These are phyloP conservation scores for Pharus latifolius DNA, from an alignment of 176 grass and related monocot species.

Conservation along the genomic window DNA sequence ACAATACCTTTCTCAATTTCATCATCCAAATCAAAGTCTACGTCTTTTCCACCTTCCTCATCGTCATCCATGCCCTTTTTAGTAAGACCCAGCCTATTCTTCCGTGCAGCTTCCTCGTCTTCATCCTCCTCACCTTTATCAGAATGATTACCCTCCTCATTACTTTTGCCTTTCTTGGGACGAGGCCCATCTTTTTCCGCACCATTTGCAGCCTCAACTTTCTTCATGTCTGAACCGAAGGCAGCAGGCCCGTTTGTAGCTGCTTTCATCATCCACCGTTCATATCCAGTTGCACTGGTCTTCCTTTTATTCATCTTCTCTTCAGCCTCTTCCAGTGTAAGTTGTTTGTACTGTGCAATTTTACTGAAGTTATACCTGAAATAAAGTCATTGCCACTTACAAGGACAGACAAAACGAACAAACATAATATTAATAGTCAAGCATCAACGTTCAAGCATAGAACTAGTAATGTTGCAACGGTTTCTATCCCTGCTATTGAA, in stretches of 20 bases:
- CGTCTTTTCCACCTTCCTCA: slow-evolving; percentile 70
- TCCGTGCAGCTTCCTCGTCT: slow-evolving; percentile 61
- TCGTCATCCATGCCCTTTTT: slow-evolving; percentile 76
- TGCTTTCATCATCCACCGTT: slow-evolving; percentile 99
- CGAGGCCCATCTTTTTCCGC: slow-evolving; percentile 35
- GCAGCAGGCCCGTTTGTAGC: slow-evolving; percentile 82
- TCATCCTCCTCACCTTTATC: slow-evolving; percentile 69
- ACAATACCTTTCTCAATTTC: slow-evolving; percentile 92
- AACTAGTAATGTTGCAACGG: background rate
- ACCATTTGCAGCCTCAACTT: slow-evolving; percentile 25
- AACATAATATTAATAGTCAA: background rate
- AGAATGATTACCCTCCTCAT: slow-evolving; percentile 55
- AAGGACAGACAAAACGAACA: background rate
- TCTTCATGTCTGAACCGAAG: slow-evolving; percentile 69
- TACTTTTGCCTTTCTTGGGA: slow-evolving; percentile 65
- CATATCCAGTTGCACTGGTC: slow-evolving; percentile 81
- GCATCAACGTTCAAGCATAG: background rate
- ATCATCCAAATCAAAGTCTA: slow-evolving; percentile 93
- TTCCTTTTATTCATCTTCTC: slow-evolving; percentile 98
- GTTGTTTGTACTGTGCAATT: slow-evolving; percentile 92
- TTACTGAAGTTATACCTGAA: slow-evolving; percentile 95
- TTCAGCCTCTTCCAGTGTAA: slow-evolving; percentile 96
- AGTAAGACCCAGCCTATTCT: slow-evolving; percentile 45
- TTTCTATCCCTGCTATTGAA: background rate
- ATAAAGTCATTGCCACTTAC: no score